Conservation (phyloP, 108 stramenopile genomes). For the Cyclostephanos tholiformis region DNA sequence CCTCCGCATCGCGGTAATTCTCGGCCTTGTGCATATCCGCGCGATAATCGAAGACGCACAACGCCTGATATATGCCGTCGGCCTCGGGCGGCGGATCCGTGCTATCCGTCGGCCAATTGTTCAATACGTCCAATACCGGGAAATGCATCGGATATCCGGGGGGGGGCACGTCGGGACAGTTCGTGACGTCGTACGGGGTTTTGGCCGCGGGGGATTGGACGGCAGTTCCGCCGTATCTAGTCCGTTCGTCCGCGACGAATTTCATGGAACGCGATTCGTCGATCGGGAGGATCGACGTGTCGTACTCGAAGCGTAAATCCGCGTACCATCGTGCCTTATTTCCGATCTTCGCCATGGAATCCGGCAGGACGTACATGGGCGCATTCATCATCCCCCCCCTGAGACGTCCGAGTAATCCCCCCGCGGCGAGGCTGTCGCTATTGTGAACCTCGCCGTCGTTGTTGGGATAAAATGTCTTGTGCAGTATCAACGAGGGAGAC, state of each 20-base stretch:
- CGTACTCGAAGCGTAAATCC: constrained; percentile 56
- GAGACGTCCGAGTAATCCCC: constrained; percentile 21
- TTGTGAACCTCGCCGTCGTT: constrained; percentile 3
- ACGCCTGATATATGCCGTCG: constrained; percentile 62
- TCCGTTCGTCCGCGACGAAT: constrained; percentile 21
- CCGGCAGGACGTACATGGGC: constrained; percentile 54
- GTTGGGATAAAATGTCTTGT: constrained; percentile 8
- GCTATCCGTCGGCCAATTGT: constrained; percentile 74
- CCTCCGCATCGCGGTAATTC: constrained; percentile 85
- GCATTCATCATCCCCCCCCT: constrained; percentile 11
- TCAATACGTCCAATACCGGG: constrained; percentile 69
- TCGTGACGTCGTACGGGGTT: constrained; percentile 63
- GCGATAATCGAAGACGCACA: constrained; percentile 86
- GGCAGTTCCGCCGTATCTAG: constrained; percentile 24
- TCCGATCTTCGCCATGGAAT: constrained; percentile 64
- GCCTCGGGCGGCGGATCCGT: constrained; percentile 45
- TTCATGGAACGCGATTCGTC: constrained; percentile 42
- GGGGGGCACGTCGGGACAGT: constrained; percentile 80
- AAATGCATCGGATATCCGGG: constrained; percentile 79
- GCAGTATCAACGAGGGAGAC: not conserved
- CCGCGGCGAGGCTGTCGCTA: constrained; percentile 4
- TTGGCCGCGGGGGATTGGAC: constrained; percentile 19
- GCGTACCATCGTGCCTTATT: constrained; percentile 62
- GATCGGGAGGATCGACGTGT: constrained; percentile 52
- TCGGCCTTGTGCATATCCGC: constrained; percentile 83